Evolutionary conservation across 345 rosid genomes (phyloP).

Genomic region (Syzygium jambos): DNA sequence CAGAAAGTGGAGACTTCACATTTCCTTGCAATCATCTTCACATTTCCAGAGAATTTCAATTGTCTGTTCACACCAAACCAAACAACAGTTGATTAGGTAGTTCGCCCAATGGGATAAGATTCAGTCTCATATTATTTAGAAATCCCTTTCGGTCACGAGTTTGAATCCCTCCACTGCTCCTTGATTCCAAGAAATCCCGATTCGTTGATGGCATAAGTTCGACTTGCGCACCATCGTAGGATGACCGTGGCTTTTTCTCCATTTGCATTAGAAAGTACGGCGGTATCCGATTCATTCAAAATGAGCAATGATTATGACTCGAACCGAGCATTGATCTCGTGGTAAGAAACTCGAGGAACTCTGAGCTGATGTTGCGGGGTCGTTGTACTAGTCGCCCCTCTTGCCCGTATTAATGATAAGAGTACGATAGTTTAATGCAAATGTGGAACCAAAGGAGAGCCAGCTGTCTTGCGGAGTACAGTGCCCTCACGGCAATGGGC

Average conservation of each 20-base stretch:
- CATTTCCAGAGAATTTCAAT: neutral
- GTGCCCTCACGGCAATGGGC: neutral
- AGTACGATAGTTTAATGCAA: neutral
- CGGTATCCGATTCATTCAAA: neutral
- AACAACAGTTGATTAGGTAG: neutral
- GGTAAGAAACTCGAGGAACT: neutral
- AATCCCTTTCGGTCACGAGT: neutral
- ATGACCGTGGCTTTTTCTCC: neutral
- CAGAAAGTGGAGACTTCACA: neutral
- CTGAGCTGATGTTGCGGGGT: neutral
- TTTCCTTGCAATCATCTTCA: neutral
- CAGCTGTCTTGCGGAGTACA: neutral
- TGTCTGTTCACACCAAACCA: neutral
- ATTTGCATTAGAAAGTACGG: neutral
- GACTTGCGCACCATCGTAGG: neutral
- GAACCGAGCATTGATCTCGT: accelerated
- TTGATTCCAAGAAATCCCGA: neutral
- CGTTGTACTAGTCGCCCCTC: neutral
- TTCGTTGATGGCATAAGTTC: neutral
- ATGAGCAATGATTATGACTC: neutral
- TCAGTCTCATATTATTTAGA: neutral
- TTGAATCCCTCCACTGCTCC: neutral
- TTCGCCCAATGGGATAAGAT: neutral
- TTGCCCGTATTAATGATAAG: neutral
- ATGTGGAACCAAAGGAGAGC: neutral